A percentile compares a stretch with the other conserved stretches of the same genome.
These are phyloP conservation scores for Ustilago nuda DNA, from an alignment of 1,284 basidiomycete species.

Conservation along the genomic window DNA sequence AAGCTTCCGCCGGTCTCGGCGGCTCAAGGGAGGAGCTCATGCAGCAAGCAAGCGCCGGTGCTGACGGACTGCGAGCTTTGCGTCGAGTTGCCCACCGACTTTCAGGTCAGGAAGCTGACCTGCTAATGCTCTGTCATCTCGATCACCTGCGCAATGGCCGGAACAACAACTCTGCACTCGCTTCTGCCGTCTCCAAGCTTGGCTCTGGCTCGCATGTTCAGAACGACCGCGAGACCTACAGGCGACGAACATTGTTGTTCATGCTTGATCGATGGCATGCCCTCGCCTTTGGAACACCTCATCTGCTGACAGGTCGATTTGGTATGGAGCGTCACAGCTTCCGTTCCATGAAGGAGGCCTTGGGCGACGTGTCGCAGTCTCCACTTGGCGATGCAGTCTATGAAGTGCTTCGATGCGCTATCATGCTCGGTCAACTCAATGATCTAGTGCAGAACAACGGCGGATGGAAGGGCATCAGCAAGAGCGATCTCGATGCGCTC, in stretches of 20 bases:
- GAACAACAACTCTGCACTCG: conserved; percentile 50
- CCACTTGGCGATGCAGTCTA: conserved; percentile 35
- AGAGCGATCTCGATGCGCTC: conserved; percentile 48
- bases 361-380: conserved; percentile 31
- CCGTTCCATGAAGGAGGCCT: conserved; percentile 40
- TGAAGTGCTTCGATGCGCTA: conserved; percentile 46
- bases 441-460: conserved; percentile 44
- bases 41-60: conserved; percentile 11
- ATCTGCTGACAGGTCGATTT: conserved; percentile 41
- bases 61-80: conserved; percentile 21
- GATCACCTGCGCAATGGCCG: conserved; percentile 49
- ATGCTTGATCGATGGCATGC: conserved; percentile 59
- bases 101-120: conserved; percentile 49
- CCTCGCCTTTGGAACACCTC: conserved; percentile 44
- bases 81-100: conserved; percentile 32
- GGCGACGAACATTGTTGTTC: conserved; percentile 44
- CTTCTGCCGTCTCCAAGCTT: conserved; percentile 53
- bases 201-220: conserved; percentile 32
- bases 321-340: conserved; percentile 45
- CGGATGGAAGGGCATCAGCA: conserved; percentile 46
- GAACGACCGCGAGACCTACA: conserved; percentile 33
- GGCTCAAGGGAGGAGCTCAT: conserved; percentile 24
- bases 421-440: conserved; percentile 50
- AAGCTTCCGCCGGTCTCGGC: conserved; percentile 38
- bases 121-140: conserved; percentile 55